Conservation (phyloP, 2,329 filamentous ascomycete species). For the Daldinia sp. region DNA sequence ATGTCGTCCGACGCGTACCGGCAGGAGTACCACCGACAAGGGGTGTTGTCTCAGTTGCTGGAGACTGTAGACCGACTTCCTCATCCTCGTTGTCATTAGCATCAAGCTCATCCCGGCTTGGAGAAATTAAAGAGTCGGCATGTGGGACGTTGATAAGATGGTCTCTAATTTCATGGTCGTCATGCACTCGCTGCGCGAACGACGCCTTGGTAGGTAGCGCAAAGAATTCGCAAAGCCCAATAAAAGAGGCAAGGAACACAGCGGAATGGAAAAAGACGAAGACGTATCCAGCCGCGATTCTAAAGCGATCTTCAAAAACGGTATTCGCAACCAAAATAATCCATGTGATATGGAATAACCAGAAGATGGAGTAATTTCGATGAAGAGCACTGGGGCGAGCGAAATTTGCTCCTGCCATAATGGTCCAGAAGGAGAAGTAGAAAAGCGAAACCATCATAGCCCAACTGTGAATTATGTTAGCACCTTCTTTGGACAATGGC, state of each 20-base stretch:
- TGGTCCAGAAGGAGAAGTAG: slow-evolving; percentile 82
- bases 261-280: slow-evolving; percentile 81
- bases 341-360: slow-evolving; percentile 84
- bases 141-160: slow-evolving; percentile 43
- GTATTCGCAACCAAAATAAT: slow-evolving; percentile 75
- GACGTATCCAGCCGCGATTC: slow-evolving; percentile 81
- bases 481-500: background rate
- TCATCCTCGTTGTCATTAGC: slow-evolving; percentile 36
- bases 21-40: slow-evolving; percentile 77
- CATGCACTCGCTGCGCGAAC: slow-evolving; percentile 68
- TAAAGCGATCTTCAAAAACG: slow-evolving; percentile 77
- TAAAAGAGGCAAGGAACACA: slow-evolving; percentile 75
- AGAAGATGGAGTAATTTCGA: slow-evolving; percentile 80
- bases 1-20: slow-evolving; percentile 67
- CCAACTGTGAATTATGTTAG: slow-evolving; percentile 59
- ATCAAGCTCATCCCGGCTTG: slow-evolving; percentile 28
- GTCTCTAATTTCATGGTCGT: slow-evolving; percentile 56
- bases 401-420: slow-evolving; percentile 73
- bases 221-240: slow-evolving; percentile 83
- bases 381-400: slow-evolving; percentile 87
- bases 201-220: slow-evolving; percentile 74
- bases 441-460: slow-evolving; percentile 85
- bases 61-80: slow-evolving; percentile 37
- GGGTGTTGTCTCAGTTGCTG: slow-evolving; percentile 70
- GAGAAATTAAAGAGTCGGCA: slow-evolving; percentile 35